These are phyloP conservation scores for Ophiostoma pallidulum DNA, from an alignment of 2,329 filamentous ascomycete species.

Conservation along the genomic window DNA sequence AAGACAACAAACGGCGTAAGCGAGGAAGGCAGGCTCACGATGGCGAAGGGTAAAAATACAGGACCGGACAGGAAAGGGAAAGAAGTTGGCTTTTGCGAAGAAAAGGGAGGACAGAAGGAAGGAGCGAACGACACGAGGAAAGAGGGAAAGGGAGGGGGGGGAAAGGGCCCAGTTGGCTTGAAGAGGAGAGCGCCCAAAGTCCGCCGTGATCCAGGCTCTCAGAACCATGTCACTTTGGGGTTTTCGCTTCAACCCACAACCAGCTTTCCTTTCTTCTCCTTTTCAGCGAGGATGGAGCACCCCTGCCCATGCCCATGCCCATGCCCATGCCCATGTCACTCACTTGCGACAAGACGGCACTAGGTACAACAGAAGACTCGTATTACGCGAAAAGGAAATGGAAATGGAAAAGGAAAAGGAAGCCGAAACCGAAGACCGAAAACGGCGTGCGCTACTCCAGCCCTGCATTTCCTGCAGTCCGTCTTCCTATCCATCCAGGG, in stretches of 20 bases:
- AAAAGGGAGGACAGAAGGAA: conserved; percentile 3
- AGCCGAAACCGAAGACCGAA: background rate
- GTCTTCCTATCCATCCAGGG: conserved; percentile 2
- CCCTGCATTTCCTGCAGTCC: conserved; percentile 3
- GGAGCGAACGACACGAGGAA: background rate
- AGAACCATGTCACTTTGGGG: background rate
- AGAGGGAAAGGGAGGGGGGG: background rate
- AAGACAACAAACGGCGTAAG: background rate
- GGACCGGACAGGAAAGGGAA: background rate
- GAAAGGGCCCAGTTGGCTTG: conserved; percentile 1
- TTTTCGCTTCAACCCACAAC: background rate
- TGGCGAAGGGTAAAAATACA: background rate
- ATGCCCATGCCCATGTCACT: too few relatives aligned
- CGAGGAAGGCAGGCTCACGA: background rate
- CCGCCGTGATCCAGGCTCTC: conserved; percentile 8
- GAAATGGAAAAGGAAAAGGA: too few relatives aligned
- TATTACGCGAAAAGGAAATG: too few relatives aligned
- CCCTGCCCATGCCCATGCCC: background rate
- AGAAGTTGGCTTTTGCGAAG: background rate
- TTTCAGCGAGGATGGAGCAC: too few relatives aligned
- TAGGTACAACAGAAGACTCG: too few relatives aligned
- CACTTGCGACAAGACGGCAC: too few relatives aligned
- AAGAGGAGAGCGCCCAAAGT: conserved; percentile 6
- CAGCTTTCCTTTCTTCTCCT: background rate
- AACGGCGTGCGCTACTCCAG: background rate